Evolutionary conservation across 192 early-diverging fungal species (phyloP), one percentile per base, ranked within the genome.

Genomic region (Podochytrium sp.): DNA sequence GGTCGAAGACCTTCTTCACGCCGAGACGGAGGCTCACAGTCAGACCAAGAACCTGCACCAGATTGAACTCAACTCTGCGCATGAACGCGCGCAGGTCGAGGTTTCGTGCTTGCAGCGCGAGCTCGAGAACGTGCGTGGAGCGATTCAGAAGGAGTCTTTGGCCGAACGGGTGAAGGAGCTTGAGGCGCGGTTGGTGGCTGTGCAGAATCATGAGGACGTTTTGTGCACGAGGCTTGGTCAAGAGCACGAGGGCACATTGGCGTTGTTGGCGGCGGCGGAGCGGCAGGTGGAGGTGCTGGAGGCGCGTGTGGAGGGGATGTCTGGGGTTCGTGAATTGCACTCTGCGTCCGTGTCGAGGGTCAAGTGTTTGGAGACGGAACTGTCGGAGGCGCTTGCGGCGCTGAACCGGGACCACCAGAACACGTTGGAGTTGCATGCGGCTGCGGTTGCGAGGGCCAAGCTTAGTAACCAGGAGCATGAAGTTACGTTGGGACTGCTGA

Each of bases 121-220:
- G 29, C 32, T 69, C 30, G 66, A 69, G n/a, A 51, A 69, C 6
- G 32, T 27, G 23, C 32, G 5, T 32, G 55, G n/a, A 12, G n/a
- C 33, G 10, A n/a, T 7, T 20, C 37, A 56, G 32, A 35, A n/a
- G 1, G 33, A 55, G 30, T 32, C 47, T 27, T 14, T 34, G 16
- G 20, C 32, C 6, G 35, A 39, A 16, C 18, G 20, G 16, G 56
- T n/a, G 33, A 23, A 60, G 14, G 69, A 59, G 10, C 0, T 47
- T 71, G 69, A 71, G 35, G 6, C 29, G 27, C 52, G 56, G 7
- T 27, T 71, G 20, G 5, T 20, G 18, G 37, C 58, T 30, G 52
- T 59, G 14, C 39, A 65, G 63, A 65, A 47, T 18, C 7, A 40
- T 47, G 7, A n/a, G n/a, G 63, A 65, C 25, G 42, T 49, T 7